Percentiles rank a stretch among this genome's conserved stretches.
These are phyloP conservation scores for Aspergillus hiratsukae DNA, from an alignment of 2,329 filamentous ascomycete species.

Conservation along the genomic window DNA sequence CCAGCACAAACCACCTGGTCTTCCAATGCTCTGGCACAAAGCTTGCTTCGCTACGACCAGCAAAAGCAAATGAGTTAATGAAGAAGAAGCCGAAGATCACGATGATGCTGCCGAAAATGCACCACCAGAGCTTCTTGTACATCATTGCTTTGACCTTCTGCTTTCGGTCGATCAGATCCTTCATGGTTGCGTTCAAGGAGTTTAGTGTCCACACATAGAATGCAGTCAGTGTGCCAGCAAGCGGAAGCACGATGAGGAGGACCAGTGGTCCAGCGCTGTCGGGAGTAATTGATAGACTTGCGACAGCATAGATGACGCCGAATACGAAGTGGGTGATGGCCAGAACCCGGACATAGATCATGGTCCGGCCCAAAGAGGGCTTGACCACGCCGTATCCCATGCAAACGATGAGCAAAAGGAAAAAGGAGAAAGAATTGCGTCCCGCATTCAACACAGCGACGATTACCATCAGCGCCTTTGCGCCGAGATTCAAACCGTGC, in stretches of 20 bases:
- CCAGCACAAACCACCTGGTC: conserved; percentile 92
- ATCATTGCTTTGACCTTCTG: conserved; percentile 89
- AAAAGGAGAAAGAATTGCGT: conserved; percentile 97
- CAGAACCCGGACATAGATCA: conserved; percentile 88
- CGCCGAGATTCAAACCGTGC: conserved; percentile 74
- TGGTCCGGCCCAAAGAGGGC: conserved; percentile 81
- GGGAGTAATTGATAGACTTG: conserved; percentile 81
- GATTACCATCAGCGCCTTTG: conserved; percentile 81
- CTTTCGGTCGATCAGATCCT: conserved; percentile 90
- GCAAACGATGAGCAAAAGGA: conserved; percentile 93
- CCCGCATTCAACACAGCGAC: conserved; percentile 92
- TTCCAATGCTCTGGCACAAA: conserved; percentile 98
- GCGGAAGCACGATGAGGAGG: conserved; percentile 84
- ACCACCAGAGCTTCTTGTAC: conserved; percentile 99
- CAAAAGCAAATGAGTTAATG: conserved; percentile 94
- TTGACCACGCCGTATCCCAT: conserved; percentile 99
- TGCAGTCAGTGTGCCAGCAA: conserved; percentile 85
- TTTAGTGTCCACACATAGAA: conserved; percentile 99
- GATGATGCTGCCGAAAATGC: conserved; percentile 83
- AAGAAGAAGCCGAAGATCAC: conserved; percentile 99
- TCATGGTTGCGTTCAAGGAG: conserved; percentile 89
- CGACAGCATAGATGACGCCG: conserved; percentile 86
- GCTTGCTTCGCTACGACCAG: conserved; percentile 74
- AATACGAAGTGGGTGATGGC: conserved; percentile 93
- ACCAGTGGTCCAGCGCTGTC: conserved; percentile 87